These are phyloP conservation scores for Malassezia psittaci DNA, from an alignment of 1,284 basidiomycete species.

Conservation along the genomic window DNA sequence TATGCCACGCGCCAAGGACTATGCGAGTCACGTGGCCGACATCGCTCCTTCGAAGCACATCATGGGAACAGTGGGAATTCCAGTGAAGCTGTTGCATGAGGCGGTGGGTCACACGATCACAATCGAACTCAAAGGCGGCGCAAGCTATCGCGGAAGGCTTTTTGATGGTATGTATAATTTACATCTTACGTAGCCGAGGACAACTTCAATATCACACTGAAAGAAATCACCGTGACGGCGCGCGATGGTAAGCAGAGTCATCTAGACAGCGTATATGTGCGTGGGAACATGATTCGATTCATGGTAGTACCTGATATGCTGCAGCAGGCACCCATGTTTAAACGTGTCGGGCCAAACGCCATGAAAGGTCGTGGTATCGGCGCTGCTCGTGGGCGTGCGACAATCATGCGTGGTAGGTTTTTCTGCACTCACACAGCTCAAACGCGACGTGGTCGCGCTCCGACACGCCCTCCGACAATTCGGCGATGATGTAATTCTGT, in stretches of 20 bases:
- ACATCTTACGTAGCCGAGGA: slow-evolving; percentile 67
- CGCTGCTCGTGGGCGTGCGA: slow-evolving; percentile 86
- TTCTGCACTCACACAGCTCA: slow-evolving; percentile 7
- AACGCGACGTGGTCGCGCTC: slow-evolving; percentile 11
- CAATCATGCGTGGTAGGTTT: slow-evolving; percentile 68
- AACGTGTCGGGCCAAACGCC: slow-evolving; percentile 91
- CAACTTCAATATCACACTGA: slow-evolving; percentile 90
- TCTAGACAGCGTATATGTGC: slow-evolving; percentile 96
- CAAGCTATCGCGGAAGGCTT: slow-evolving; percentile 91
- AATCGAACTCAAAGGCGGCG: slow-evolving; percentile 92
- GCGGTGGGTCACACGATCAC: slow-evolving; percentile 89
- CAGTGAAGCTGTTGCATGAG: slow-evolving; percentile 50
- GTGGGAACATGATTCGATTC: slow-evolving; percentile 82
- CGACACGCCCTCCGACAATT: slow-evolving; percentile 3
- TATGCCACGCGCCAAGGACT: slow-evolving; percentile 1
- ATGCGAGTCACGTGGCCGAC: slow-evolving; percentile 1
- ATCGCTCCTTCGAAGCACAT: background rate
- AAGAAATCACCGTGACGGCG: slow-evolving; percentile 93
- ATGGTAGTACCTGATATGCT: slow-evolving; percentile 99
- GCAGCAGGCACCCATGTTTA: slow-evolving; percentile 99
- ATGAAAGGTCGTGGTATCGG: slow-evolving; percentile 99
- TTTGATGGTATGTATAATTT: slow-evolving; percentile 56
- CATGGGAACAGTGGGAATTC: slow-evolving; percentile 47
- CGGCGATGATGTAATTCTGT: slow-evolving; percentile 4
- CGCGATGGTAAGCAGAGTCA: slow-evolving; percentile 98